Base-by-base conservation (phyloP, 805 yeast species). In the Hanseniaspora pseudoguilliermondii region DNA sequence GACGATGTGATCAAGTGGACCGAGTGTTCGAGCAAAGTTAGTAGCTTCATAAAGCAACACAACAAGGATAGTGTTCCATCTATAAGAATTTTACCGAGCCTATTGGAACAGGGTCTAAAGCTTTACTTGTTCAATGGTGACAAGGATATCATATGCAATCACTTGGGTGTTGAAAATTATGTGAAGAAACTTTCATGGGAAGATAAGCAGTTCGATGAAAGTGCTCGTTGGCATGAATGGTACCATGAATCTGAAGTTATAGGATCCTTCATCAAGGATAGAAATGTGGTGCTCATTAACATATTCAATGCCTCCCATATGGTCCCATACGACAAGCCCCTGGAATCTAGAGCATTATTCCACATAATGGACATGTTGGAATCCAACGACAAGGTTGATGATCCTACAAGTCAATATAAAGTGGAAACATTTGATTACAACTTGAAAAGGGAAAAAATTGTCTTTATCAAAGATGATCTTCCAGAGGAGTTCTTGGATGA, bases 271-370 rank as follows among this genome's bases (percentile, higher is more conserved):
- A 68, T 66, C 76, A 80, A 58, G 62, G 90, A 82, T 49, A 75
- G 86, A 59, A 86, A 87, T 64, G 72, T 91, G 63, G 84, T 96
- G 0, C 84, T 84, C 65, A 80, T 86, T 35, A 79, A 80, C 57
- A 79, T 91, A 1, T 78, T 70, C 65, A 79, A 86, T 61, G 80
- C 95, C 0, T 84, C 95, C 3, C 97, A 93, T 65, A 91, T 93
- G 97, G 93, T 89, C 27, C 95, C 97, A 1, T 83, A 78, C 60
- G 97, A 90, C 66, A 70, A 79, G 53, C 85, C 93, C 1, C 79
- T 75, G 47, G 75, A 78, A 29, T 78, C 90, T 8, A 74, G 89
- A 60, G 87, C 88, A 18, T 69, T 90, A 58, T 70, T 89, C 42
- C 89, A 87, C 54, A 66, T 73, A n/a, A 41, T 48, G 32, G 49